These are phyloP conservation scores for Bertia moriformis DNA, from an alignment of 2,329 filamentous ascomycete genomes.

Conservation along the genomic window DNA sequence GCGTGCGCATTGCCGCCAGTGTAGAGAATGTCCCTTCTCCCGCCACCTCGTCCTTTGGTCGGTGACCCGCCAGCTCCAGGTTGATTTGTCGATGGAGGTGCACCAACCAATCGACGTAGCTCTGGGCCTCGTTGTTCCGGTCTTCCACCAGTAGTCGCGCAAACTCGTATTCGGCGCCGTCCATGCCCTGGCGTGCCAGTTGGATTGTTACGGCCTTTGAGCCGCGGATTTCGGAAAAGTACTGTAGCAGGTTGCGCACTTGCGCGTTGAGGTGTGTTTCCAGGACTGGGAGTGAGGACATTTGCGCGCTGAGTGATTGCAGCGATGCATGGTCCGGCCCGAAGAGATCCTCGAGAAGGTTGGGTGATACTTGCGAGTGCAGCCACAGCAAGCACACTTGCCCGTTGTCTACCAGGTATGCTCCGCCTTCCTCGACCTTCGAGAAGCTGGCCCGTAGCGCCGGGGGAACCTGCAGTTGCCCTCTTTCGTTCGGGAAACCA, in stretches of 20 bases:
- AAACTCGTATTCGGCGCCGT: constrained; percentile 94
- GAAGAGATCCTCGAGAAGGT: constrained; percentile 80
- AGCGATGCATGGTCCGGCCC: constrained; percentile 60
- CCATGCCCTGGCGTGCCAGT: constrained; percentile 78
- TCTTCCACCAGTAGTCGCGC: constrained; percentile 83
- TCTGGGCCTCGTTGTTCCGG: constrained; percentile 92
- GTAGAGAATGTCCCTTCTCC: background rate
- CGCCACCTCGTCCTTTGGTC: background rate
- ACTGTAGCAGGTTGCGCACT: constrained; percentile 83
- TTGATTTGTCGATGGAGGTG: constrained; percentile 50
- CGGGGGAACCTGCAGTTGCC: constrained; percentile 73
- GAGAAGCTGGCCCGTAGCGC: constrained; percentile 71
- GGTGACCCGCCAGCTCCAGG: constrained; percentile 1
- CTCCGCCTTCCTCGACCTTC: constrained; percentile 80
- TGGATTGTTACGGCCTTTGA: constrained; percentile 82
- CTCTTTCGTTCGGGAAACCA: constrained; percentile 77
- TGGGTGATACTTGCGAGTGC: constrained; percentile 81
- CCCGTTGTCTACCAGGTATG: constrained; percentile 88
- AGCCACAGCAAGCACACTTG: constrained; percentile 87
- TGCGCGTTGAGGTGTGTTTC: constrained; percentile 90
- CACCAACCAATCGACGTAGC: constrained; percentile 96
- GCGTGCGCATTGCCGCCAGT: background rate
- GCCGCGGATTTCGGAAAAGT: constrained; percentile 64
- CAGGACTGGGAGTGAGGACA: constrained; percentile 65
- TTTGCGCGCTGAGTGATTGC: constrained; percentile 67